phyloP scores from a whole-genome alignment of 2,329 filamentous ascomycete genomes.

The Xylaria sp. region DNA sequence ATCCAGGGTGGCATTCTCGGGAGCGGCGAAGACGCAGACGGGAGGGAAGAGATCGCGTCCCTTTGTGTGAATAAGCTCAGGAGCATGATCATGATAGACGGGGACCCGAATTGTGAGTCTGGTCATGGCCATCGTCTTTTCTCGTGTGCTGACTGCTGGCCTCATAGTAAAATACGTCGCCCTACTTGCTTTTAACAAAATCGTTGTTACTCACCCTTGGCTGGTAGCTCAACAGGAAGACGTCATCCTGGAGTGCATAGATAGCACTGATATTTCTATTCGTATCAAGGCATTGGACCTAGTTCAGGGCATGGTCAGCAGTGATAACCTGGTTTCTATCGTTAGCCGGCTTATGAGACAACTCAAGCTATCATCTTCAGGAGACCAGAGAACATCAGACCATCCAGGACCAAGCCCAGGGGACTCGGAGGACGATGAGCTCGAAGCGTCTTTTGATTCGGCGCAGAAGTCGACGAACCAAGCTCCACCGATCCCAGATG shows the following conservation, averaged over 20 bases:
- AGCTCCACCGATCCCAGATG: slow-evolving; percentile 72
- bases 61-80: slow-evolving; percentile 91
- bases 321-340: slow-evolving; percentile 80
- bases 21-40: slow-evolving; percentile 75
- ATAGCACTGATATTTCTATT: slow-evolving; percentile 94
- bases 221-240: slow-evolving; percentile 92
- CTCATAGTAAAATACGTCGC: slow-evolving; percentile 90
- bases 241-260: slow-evolving; percentile 94
- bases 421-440: slow-evolving; percentile 55
- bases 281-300: slow-evolving; percentile 89
- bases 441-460: slow-evolving; percentile 44
- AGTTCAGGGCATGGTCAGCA: slow-evolving; percentile 90
- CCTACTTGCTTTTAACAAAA: slow-evolving; percentile 91
- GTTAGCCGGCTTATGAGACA: slow-evolving; percentile 88
- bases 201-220: slow-evolving; percentile 83
- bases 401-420: slow-evolving; percentile 45
- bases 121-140: slow-evolving; percentile 15
- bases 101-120: slow-evolving; percentile 84
- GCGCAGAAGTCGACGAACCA: slow-evolving; percentile 42
- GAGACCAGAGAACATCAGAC: slow-evolving; percentile 51
- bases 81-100: slow-evolving; percentile 91
- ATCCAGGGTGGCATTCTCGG: slow-evolving; percentile 95
- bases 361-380: slow-evolving; percentile 67
- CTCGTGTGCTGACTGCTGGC: slow-evolving; percentile 19
- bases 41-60: slow-evolving; percentile 87